Conservation (phyloP, 2,329 filamentous ascomycete species). For the Clathrospora elynae region DNA sequence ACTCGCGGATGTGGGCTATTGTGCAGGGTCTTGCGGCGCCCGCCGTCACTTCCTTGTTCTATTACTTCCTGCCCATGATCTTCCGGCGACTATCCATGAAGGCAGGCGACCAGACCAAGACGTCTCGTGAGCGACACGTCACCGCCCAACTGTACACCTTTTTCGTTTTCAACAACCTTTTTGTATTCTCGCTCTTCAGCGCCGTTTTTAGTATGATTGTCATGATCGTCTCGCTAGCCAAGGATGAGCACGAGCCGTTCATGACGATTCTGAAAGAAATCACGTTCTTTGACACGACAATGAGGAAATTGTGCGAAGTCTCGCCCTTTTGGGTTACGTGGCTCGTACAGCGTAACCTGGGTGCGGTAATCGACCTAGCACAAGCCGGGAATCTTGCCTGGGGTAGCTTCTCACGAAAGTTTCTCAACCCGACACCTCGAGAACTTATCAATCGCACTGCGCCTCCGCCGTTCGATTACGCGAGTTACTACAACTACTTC, state of each 20-base stretch:
- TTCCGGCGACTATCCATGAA: conserved; percentile 85
- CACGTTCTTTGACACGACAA: conserved; percentile 66
- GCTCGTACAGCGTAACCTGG: conserved; percentile 87
- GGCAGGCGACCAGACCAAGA: conserved; percentile 90
- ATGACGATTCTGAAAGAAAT: conserved; percentile 69
- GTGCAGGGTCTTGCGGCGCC: conserved; percentile 92
- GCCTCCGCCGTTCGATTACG: conserved; percentile 90
- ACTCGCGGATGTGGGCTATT: conserved; percentile 77
- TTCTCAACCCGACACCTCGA: conserved; percentile 84
- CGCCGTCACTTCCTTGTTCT: conserved; percentile 83
- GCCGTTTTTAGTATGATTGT: conserved; percentile 76
- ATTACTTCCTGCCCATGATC: conserved; percentile 84
- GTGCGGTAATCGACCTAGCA: conserved; percentile 89
- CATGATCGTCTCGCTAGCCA: conserved; percentile 63
- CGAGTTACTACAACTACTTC: conserved; percentile 98
- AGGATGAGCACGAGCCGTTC: conserved; percentile 60
- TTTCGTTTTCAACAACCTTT: conserved; percentile 95
- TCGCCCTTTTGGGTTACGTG: conserved; percentile 83
- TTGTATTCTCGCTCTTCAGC: conserved; percentile 92
- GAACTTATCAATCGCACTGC: conserved; percentile 92
- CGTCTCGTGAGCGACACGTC: conserved; percentile 88
- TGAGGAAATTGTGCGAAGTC: conserved; percentile 77
- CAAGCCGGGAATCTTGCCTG: conserved; percentile 84
- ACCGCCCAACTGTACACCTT: conserved; percentile 89
- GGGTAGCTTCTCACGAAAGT: conserved; percentile 83